Evolutionary conservation across 1,284 basidiomycete genomes (phyloP).

Genomic region (Paramarasmius palmivorus): DNA sequence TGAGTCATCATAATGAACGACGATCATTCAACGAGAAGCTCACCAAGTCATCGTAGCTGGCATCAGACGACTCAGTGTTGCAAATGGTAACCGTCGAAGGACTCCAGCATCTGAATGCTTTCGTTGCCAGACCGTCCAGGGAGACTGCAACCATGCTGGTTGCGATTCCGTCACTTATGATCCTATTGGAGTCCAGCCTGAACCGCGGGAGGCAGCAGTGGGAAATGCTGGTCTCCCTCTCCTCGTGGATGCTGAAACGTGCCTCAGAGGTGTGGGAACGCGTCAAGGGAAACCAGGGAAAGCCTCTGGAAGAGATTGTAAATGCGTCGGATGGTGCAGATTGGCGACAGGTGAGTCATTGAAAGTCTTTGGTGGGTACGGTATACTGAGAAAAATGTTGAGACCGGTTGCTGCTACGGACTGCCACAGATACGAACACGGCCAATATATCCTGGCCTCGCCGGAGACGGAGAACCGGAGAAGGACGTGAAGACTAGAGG

Average conservation of each 20-base stretch:
- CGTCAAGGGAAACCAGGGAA: no score
- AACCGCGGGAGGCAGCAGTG: no score
- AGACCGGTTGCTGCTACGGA: constrained; percentile 4
- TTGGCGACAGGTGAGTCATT: background rate
- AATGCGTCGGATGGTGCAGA: background rate
- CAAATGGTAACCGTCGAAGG: background rate
- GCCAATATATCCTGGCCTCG: no score
- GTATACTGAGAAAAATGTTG: background rate
- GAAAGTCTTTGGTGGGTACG: background rate
- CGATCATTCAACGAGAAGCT: background rate
- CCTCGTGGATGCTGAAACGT: no score
- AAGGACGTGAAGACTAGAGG: no score
- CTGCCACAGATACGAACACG: constrained; percentile 19
- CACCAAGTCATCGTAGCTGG: background rate
- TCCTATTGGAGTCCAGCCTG: no score
- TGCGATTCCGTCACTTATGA: background rate
- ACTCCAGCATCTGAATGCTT: background rate
- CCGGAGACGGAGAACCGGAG: no score
- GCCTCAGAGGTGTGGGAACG: no score
- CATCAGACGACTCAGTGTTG: background rate
- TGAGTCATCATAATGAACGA: background rate
- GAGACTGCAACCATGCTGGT: background rate
- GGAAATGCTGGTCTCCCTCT: no score
- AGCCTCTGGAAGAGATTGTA: no score
- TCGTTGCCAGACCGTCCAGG: background rate